Percentiles rank a stretch among this genome's conserved stretches.
Conservation (phyloP, 179 eudicot species). For the Beta macrorhiza region DNA sequence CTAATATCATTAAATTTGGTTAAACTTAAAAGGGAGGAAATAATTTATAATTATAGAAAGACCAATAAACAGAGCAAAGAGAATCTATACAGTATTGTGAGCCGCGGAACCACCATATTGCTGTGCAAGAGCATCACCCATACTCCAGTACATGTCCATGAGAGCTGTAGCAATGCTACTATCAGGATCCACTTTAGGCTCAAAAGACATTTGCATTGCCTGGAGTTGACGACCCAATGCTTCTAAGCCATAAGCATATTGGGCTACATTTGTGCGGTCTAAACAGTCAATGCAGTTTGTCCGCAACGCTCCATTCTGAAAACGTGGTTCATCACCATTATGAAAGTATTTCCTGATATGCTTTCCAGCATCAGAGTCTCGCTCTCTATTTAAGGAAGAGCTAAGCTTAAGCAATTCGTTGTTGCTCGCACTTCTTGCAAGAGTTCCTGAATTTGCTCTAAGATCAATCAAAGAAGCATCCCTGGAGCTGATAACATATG, state of each 20-base stretch:
- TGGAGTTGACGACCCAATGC: constrained; percentile 93
- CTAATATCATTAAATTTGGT: constrained; percentile 30
- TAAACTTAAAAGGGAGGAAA: not conserved
- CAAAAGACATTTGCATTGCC: constrained; percentile 83
- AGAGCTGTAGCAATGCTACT: constrained; percentile 88
- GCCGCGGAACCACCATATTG: constrained; percentile 99
- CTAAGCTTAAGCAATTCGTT: constrained; percentile 44
- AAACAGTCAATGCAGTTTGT: constrained; percentile 96
- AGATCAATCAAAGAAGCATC: constrained; percentile 71
- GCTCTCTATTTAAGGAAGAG: constrained; percentile 48
- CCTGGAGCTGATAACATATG: constrained; percentile 38
- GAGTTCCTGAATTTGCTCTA: constrained; percentile 59
- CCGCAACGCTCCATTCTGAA: constrained; percentile 87
- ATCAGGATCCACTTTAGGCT: constrained; percentile 81
- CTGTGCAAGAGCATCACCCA: constrained; percentile 99
- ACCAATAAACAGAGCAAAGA: not conserved
- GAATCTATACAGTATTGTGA: constrained; percentile 73
- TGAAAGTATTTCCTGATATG: constrained; percentile 34
- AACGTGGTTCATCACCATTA: constrained; percentile 48
- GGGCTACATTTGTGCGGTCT: constrained; percentile 98
- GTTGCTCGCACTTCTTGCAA: constrained; percentile 56
- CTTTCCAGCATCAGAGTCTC: constrained; percentile 43
- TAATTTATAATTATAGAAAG: not conserved
- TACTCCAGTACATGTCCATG: constrained; percentile 94
- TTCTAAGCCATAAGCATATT: constrained; percentile 90